Conservation (phyloP, 306 rosid genomes). For the Canavalia ensiformis region DNA sequence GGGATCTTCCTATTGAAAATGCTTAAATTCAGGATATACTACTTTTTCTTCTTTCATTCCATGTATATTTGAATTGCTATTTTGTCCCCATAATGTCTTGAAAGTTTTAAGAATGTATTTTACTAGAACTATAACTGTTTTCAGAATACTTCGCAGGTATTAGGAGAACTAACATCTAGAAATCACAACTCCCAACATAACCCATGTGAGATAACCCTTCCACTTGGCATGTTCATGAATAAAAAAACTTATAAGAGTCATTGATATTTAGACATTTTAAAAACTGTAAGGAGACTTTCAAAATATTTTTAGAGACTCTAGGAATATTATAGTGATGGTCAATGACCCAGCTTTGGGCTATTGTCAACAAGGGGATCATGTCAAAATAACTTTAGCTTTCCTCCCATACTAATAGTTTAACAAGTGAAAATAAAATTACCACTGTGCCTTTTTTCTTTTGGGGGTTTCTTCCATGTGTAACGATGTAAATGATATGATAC, state of each 20-base stretch:
- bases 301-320: constrained; percentile 15
- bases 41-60: constrained; percentile 5
- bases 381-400: constrained; percentile 15
- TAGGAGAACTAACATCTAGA: constrained; percentile 19
- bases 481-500: neutral
- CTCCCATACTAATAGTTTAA: neutral
- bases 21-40: neutral
- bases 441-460: neutral
- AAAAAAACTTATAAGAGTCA: neutral
- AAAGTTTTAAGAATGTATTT: constrained; percentile 13
- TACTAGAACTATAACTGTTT: neutral
- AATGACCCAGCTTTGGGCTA: constrained; percentile 16
- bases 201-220: neutral
- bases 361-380: constrained; percentile 14
- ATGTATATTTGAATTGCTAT: constrained; percentile 8
- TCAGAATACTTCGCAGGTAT: neutral
- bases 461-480: neutral
- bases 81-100: neutral
- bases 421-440: neutral
- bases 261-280: neutral
- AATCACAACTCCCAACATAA: constrained; percentile 2
- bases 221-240: neutral
- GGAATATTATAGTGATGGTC: constrained; percentile 10
- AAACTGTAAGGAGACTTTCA: neutral
- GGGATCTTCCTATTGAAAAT: constrained; percentile 13